Base-by-base conservation (phyloP, 805 yeast species). In the Sungouiozyma ichnusensis region DNA sequence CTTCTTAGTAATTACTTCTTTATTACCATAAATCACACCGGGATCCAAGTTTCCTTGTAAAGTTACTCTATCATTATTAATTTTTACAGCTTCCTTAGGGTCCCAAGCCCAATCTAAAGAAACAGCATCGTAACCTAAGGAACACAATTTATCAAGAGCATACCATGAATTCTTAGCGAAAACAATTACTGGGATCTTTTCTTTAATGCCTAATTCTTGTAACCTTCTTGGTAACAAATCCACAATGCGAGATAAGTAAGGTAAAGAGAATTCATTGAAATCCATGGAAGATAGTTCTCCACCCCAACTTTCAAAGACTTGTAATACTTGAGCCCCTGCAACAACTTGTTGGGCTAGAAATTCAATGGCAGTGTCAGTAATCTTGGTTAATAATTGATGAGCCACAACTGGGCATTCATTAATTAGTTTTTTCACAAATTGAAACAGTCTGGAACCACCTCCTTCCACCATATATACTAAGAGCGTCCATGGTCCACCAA, bases 141-240 rank as follows among this genome's bases (percentile, higher is more conserved):
- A 78, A 57, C 94, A 82, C 45, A 92, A 69, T 42, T 80, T 82
- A 51, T 90, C 88, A 40, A 92, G 68, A 4, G 97, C 96, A 54
- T 86, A 90, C 97, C 97, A 90, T 0, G 98, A 92, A 35, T 95
- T 95, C 66, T 88, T 92, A 20, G 97, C 87, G 56, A 92, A 92
- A 7, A 88, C 79, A 1, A 95, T 84, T 55, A 92, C 66, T 27
- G 98, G 98, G 17, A 92, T 79, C 6, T 65, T 65, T 47, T 85
- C 94, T 8, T 55, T 61, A 44, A 83, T 60, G 3, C 90, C 94
- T 39, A 85, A 66, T 62, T 85, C 90, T 41, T 63, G 54, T 54
- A 92, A 71, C 55, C 92, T 77, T 9, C 55, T 44, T 16, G 90
- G 94, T 37, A 90, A 72, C 50, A 73, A 73, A 16, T 68, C 65